These are phyloP conservation scores for Pythium scleroteichum DNA, from an alignment of 352 stramenopile genomes.

Conservation along the genomic window DNA sequence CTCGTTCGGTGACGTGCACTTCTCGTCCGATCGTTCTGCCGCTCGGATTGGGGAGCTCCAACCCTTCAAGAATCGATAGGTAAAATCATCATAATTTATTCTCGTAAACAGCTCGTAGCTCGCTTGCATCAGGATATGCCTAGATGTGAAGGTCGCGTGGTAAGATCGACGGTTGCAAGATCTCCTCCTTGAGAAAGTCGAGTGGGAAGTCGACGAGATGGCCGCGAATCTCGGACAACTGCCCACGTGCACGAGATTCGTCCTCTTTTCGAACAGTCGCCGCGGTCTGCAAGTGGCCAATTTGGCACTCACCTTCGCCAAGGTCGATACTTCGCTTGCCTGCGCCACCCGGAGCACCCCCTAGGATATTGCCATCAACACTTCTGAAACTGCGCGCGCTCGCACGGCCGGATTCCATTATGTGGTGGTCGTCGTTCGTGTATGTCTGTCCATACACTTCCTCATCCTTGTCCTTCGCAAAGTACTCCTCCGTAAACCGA, in stretches of 20 bases:
- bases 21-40: too few species aligned
- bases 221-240: constrained; percentile 81
- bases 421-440: constrained; percentile 43
- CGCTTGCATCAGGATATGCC: too few species aligned
- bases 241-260: constrained; percentile 63
- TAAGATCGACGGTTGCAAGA: constrained; percentile 81
- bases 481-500: constrained; percentile 79
- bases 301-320: constrained; percentile 62
- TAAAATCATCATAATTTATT: too few species aligned
- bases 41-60: too few species aligned
- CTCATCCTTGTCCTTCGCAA: constrained; percentile 57
- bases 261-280: constrained; percentile 80
- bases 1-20: too few species aligned
- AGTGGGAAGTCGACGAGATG: constrained; percentile 86
- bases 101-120: too few species aligned
- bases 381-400: constrained; percentile 39
- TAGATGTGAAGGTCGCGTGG: constrained; percentile 88
- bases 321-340: constrained; percentile 39
- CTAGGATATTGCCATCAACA: constrained; percentile 25
- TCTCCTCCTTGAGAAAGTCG: constrained; percentile 84
- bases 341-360: background rate
- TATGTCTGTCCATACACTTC: constrained; percentile 34
- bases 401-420: constrained; percentile 60
- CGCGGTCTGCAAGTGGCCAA: constrained; percentile 81
- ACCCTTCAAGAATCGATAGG: background rate